A percentile compares a stretch with the other conserved stretches of the same genome.
Evolutionary conservation across 1,284 basidiomycete species (phyloP).

Genomic region (Schizophyllum commune): DNA sequence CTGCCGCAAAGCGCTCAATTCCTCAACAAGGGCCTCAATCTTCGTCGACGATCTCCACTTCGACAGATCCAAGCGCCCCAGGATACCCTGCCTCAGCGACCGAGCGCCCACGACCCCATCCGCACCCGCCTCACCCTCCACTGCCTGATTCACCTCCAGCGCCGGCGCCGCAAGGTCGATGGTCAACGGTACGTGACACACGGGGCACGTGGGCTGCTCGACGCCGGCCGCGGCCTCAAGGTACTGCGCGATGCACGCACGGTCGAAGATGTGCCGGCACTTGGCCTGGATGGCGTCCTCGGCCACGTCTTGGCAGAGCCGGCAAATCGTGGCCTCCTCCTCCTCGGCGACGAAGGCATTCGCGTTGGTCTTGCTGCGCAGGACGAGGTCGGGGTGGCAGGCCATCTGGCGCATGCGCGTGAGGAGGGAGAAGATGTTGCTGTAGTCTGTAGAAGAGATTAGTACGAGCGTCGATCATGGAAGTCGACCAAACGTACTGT

Average conservation of each 20-base stretch:
- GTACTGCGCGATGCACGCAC: conserved; percentile 95
- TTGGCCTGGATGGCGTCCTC: conserved; percentile 95
- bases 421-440: conserved; percentile 88
- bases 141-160: conserved; percentile 70
- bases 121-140: background rate
- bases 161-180: conserved; percentile 95
- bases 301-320: conserved; percentile 94
- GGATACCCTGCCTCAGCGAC: conserved; percentile 75
- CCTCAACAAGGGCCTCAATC: conserved; percentile 95
- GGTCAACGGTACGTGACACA: conserved; percentile 89
- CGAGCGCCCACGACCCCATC: background rate
- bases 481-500: conserved; percentile 52
- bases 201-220: conserved; percentile 82
- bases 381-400: conserved; percentile 91
- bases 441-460: conserved; percentile 60
- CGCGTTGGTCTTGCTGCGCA: conserved; percentile 79
- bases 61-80: conserved; percentile 83
- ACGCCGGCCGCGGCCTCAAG: conserved; percentile 62
- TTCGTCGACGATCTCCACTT: conserved; percentile 94
- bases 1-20: conserved; percentile 76
- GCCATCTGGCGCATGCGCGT: conserved; percentile 95
- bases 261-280: conserved; percentile 88
- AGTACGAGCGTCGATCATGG: background rate
- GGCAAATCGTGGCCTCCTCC: conserved; percentile 76
- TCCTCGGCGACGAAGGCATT: conserved; percentile 55